Percentiles rank a stretch among this genome's conserved stretches.
phyloP scores from a whole-genome alignment of 805 yeast species.

The Groenewaldozyma salmanticensis region DNA sequence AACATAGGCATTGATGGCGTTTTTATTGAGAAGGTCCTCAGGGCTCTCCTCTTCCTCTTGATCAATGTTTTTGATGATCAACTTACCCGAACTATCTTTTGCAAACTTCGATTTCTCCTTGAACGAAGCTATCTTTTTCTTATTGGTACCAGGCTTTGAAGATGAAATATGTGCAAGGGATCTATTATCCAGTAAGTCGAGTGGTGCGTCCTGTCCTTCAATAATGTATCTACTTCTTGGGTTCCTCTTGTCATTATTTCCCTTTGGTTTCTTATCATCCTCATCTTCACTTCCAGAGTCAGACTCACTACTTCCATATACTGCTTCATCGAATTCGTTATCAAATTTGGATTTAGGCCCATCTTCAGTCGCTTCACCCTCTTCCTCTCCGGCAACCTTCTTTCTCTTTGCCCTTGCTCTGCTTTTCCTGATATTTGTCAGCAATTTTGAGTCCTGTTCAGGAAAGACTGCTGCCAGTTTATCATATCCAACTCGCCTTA shows the following conservation, averaged over 20 bases:
- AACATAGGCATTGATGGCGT: slow-evolving; percentile 80
- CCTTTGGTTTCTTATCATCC: slow-evolving; percentile 28
- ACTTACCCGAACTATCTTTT: slow-evolving; percentile 53
- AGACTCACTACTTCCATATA: slow-evolving; percentile 65
- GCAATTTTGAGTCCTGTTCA: slow-evolving; percentile 74
- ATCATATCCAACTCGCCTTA: slow-evolving; percentile 86
- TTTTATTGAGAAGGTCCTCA: slow-evolving; percentile 14
- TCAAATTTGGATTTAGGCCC: slow-evolving; percentile 34
- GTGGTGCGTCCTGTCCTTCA: slow-evolving; percentile 67
- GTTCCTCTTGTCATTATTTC: slow-evolving; percentile 28
- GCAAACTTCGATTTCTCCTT: slow-evolving; percentile 29
- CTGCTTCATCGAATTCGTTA: slow-evolving; percentile 88
- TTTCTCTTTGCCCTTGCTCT: slow-evolving; percentile 78
- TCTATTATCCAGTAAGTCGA: slow-evolving; percentile 79
- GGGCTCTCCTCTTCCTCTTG: slow-evolving; percentile 25
- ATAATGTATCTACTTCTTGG: slow-evolving; percentile 49
- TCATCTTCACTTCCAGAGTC: slow-evolving; percentile 49
- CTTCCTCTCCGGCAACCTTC: slow-evolving; percentile 32
- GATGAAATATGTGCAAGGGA: slow-evolving; percentile 84
- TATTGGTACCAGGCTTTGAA: slow-evolving; percentile 60
- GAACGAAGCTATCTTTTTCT: slow-evolving; percentile 23
- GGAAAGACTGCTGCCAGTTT: slow-evolving; percentile 78
- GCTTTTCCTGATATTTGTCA: slow-evolving; percentile 76
- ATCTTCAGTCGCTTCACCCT: slow-evolving; percentile 23
- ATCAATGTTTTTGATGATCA: slow-evolving; percentile 45